A percentile compares a stretch with the other conserved stretches of the same genome.
These are phyloP conservation scores for Deinandra increscens DNA, from an alignment of 129 eudicot species.

Conservation along the genomic window DNA sequence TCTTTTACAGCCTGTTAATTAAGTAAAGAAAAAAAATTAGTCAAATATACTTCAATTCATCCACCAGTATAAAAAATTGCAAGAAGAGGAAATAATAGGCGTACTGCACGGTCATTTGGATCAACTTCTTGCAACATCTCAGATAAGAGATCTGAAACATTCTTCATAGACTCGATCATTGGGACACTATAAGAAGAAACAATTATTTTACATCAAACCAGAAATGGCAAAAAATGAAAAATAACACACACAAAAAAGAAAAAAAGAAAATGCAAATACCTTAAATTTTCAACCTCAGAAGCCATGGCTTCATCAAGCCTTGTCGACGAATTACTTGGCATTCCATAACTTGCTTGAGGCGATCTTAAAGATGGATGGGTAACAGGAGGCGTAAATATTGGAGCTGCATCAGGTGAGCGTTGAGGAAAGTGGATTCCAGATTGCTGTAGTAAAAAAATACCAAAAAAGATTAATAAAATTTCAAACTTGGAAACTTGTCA, in stretches of 20 bases:
- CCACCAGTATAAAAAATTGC: neutral
- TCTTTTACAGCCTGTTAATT: conserved; percentile 63
- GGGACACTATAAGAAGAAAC: conserved; percentile 43
- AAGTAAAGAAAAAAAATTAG: neutral
- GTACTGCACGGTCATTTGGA: conserved; percentile 68
- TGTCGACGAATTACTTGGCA: conserved; percentile 82
- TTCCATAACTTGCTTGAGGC: conserved; percentile 69
- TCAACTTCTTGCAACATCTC: conserved; percentile 88
- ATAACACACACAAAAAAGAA: neutral
- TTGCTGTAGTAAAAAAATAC: conserved; percentile 32
- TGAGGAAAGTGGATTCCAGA: conserved; percentile 71
- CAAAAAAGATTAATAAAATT: neutral
- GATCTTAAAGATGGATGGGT: conserved; percentile 48
- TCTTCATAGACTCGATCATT: conserved; percentile 62
- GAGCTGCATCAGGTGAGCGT: conserved; percentile 64
- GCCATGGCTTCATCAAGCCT: conserved; percentile 92
- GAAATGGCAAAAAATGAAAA: neutral
- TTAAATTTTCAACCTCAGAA: conserved; percentile 60
- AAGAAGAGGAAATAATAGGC: neutral
- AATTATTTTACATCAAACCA: neutral
- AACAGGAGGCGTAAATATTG: conserved; percentile 73
- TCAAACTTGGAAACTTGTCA: neutral
- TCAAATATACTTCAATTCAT: conserved; percentile 3
- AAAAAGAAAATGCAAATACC: conserved; percentile 38
- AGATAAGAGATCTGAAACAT: conserved; percentile 67